Conservation (phyloP, 2,329 filamentous ascomycete species). For the Monosporascus ibericus region DNA sequence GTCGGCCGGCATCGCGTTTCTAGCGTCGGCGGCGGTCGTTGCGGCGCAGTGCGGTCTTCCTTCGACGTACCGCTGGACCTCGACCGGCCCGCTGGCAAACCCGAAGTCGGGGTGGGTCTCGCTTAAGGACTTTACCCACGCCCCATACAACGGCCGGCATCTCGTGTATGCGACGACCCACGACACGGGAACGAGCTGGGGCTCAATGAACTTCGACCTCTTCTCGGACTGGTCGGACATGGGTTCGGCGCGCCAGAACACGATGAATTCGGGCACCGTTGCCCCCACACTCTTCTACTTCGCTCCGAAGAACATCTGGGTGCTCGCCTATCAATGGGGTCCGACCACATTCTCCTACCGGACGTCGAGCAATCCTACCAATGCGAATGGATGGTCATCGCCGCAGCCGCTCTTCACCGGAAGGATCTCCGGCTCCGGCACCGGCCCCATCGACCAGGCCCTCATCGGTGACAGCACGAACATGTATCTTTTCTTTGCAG, state of each 20-base stretch:
- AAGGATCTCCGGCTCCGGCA: constrained; percentile 41
- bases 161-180: constrained; percentile 54
- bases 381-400: constrained; percentile 50
- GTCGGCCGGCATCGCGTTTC: constrained; percentile 6
- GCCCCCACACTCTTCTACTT: constrained; percentile 61
- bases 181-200: constrained; percentile 37
- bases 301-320: constrained; percentile 53
- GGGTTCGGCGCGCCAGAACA: constrained; percentile 44
- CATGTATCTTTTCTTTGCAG: constrained; percentile 64
- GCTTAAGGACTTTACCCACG: constrained; percentile 58
- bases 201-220: constrained; percentile 52
- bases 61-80: constrained; percentile 50
- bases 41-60: constrained; percentile 42
- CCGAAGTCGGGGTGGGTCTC: constrained; percentile 49
- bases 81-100: constrained; percentile 41
- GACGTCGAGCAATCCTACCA: constrained; percentile 52
- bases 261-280: constrained; percentile 40
- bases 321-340: constrained; percentile 63
- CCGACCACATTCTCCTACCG: constrained; percentile 52
- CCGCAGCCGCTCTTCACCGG: constrained; percentile 51
- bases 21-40: constrained; percentile 12
- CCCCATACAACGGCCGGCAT: constrained; percentile 49
- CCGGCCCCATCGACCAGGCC: constrained; percentile 56
- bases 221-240: constrained; percentile 50
- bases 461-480: constrained; percentile 53